Conservation (phyloP, 148 eudicot genomes). For the Rhododendron griersonianum region DNA sequence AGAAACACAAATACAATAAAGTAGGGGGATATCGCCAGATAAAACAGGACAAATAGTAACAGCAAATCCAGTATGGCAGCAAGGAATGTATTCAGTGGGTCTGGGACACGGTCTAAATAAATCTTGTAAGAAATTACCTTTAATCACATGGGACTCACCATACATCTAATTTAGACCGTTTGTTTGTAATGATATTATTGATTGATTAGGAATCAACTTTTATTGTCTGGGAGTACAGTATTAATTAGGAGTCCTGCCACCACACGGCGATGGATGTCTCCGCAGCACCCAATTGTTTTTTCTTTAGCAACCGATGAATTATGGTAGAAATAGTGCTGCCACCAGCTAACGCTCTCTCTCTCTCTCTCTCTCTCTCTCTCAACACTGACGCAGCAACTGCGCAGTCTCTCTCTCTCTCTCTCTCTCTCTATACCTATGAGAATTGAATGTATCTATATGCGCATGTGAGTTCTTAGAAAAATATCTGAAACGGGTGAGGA, state of each 20-base stretch:
- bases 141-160: not conserved
- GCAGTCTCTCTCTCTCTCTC: not conserved
- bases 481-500: not conserved
- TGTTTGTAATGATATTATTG: not conserved
- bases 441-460: not conserved
- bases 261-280: not conserved
- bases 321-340: not conserved
- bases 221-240: not conserved
- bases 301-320: not conserved
- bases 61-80: not conserved
- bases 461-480: not conserved
- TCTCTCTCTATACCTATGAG: not conserved
- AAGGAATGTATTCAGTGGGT: not conserved
- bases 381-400: not conserved
- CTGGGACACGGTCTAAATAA: not conserved
- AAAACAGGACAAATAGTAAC: not conserved
- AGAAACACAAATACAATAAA: slow-evolving; percentile 2
- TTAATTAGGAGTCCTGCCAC: not conserved
- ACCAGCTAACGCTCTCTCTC: slow-evolving; percentile 1
- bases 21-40: not conserved
- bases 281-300: not conserved
- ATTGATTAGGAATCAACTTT: not conserved
- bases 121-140: not conserved
- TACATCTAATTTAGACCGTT: not conserved
- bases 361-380: slow-evolving; percentile 8